These are phyloP conservation scores for Monosporozyma yasuniensis DNA, from an alignment of 805 yeast genomes.

Conservation along the genomic window DNA sequence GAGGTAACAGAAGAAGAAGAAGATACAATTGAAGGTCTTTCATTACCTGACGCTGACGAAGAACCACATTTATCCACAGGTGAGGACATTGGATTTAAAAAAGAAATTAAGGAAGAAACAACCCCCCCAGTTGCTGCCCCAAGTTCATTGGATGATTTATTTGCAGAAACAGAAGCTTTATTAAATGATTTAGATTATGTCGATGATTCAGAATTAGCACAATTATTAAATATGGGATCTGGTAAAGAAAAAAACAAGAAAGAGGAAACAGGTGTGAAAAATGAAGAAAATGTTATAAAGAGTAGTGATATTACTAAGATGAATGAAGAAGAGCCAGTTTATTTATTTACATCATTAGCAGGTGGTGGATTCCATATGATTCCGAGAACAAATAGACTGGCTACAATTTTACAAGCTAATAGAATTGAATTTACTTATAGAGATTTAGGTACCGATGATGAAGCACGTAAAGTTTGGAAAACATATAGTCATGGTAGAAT, in stretches of 20 bases:
- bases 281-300: slow-evolving; percentile 4
- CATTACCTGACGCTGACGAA: neutral
- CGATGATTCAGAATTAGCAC: slow-evolving; percentile 17
- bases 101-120: neutral
- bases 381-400: slow-evolving; percentile 65
- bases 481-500: slow-evolving; percentile 61
- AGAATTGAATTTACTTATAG: slow-evolving; percentile 55
- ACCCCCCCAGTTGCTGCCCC: neutral
- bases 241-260: neutral
- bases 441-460: slow-evolving; percentile 81
- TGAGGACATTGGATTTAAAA: too few relatives aligned
- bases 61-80: neutral
- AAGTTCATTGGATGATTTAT: slow-evolving; percentile 9
- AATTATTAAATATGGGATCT: slow-evolving; percentile 7
- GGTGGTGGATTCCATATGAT: slow-evolving; percentile 77
- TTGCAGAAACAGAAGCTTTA: slow-evolving; percentile 28
- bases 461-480: slow-evolving; percentile 78
- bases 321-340: slow-evolving; percentile 51
- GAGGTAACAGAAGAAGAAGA: too few relatives aligned
- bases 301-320: slow-evolving; percentile 14
- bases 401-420: slow-evolving; percentile 68
- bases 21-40: slow-evolving; percentile 1
- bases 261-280: neutral
- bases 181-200: slow-evolving; percentile 21
- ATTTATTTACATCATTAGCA: slow-evolving; percentile 74